A percentile compares a stretch with the other conserved stretches of the same genome.
Conservation (phyloP, 2,329 filamentous ascomycete species). For the Aureobasidium melanogenum region DNA sequence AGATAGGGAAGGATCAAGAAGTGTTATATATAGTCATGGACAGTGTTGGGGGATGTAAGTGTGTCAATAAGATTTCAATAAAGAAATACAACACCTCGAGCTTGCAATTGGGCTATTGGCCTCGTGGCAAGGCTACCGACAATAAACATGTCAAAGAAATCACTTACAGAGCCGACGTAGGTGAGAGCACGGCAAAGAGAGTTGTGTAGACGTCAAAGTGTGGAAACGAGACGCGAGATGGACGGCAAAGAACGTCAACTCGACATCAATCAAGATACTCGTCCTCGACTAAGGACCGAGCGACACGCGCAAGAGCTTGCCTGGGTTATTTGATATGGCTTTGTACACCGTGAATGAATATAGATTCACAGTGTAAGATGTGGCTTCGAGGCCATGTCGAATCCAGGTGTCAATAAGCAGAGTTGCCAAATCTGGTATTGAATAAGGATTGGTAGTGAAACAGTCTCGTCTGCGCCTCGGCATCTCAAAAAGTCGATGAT, state of each 20-base stretch:
- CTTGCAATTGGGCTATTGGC: neutral
- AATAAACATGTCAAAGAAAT: slow-evolving; percentile 2
- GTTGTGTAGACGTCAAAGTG: neutral
- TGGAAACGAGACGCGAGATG: neutral
- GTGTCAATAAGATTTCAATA: slow-evolving; percentile 15
- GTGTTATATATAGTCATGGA: neutral
- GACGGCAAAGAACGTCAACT: neutral
- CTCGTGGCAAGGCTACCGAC: neutral
- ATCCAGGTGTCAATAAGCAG: slow-evolving; percentile 16
- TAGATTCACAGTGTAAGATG: neutral
- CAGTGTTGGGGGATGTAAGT: slow-evolving; percentile 8
- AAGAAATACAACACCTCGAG: slow-evolving; percentile 7
- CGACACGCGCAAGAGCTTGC: neutral
- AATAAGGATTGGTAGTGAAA: slow-evolving; percentile 15
- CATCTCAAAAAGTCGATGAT: neutral
- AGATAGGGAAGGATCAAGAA: slow-evolving; percentile 15
- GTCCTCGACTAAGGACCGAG: slow-evolving; percentile 4
- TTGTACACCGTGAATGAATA: neutral
- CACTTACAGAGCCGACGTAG: neutral
- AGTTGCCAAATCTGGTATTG: slow-evolving; percentile 14
- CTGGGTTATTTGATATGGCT: neutral
- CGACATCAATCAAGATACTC: neutral
- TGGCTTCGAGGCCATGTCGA: slow-evolving; percentile 5
- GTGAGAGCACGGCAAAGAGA: neutral
- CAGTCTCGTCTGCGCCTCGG: neutral